Percentiles rank a stretch among this genome's conserved stretches.
Evolutionary conservation across 176 grass and related monocot species (phyloP).

Genomic region (Elaeis guineensis): DNA sequence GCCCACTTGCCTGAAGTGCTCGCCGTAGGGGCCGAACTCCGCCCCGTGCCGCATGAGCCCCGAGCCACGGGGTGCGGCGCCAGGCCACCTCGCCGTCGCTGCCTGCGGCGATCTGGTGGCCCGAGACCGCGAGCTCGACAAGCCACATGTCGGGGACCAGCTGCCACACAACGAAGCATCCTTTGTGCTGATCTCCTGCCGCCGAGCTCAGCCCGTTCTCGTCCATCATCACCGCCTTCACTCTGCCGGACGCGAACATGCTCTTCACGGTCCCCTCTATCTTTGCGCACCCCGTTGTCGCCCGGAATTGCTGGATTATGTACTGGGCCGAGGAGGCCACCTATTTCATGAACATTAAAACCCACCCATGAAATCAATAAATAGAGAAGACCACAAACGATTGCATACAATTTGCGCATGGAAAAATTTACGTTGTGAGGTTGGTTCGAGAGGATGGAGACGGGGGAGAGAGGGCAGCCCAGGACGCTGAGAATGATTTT

Average conservation of each 20-base stretch:
- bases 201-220: conserved; percentile 22
- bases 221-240: conserved; percentile 52
- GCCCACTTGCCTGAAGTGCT: conserved; percentile 66
- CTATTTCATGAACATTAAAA: conserved; percentile 9
- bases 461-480: conserved; percentile 90
- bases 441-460: conserved; percentile 55
- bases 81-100: conserved; percentile 86
- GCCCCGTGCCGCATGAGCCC: conserved; percentile 79
- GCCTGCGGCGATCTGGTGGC: conserved; percentile 72
- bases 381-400: too few relatives aligned
- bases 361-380: too few relatives aligned
- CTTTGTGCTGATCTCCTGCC: conserved; percentile 33
- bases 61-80: conserved; percentile 89
- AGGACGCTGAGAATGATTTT: conserved; percentile 86
- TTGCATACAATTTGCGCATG: too few relatives aligned
- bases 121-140: conserved; percentile 72
- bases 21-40: conserved; percentile 81
- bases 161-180: conserved; percentile 96
- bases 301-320: conserved; percentile 92
- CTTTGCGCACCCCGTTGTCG: conserved; percentile 72
- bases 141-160: conserved; percentile 85
- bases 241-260: conserved; percentile 73
- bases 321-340: conserved; percentile 91
- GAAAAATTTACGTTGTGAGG: conserved; percentile 34
- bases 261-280: conserved; percentile 57